phyloP scores from a whole-genome alignment of 192 early-diverging fungal genomes.

The Glomus cerebriforme region DNA sequence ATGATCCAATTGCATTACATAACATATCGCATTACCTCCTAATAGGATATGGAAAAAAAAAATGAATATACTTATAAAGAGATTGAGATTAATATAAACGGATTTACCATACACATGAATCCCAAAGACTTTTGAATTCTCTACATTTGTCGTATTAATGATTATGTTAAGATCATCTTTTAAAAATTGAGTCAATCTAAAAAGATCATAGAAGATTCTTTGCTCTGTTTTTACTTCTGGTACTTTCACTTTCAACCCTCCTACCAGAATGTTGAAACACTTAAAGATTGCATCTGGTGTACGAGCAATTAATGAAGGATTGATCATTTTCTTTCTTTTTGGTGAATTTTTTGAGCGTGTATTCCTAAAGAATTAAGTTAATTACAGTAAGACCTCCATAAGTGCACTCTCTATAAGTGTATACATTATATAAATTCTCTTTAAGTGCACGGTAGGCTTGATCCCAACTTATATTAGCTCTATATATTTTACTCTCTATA shows the following conservation, averaged over 20 bases:
- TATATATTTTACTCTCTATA: no score
- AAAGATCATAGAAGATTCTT: neutral
- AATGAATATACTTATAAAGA: constrained; percentile 1
- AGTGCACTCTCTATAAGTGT: no score
- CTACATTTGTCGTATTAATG: neutral
- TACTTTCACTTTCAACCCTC: neutral
- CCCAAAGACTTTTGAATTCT: neutral
- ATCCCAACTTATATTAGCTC: no score
- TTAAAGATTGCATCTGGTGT: neutral
- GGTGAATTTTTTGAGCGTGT: neutral
- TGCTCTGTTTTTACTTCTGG: neutral
- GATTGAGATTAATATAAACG: neutral
- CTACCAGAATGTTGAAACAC: neutral
- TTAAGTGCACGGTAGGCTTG: no score
- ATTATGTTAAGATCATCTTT: neutral
- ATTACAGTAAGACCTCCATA: no score
- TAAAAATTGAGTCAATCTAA: neutral
- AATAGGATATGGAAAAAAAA: constrained; percentile 1
- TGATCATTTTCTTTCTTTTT: neutral
- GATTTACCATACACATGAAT: neutral
- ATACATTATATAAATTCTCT: no score
- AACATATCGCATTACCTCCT: neutral
- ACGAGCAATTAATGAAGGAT: neutral
- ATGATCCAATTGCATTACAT: neutral
- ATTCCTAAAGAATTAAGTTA: neutral